Evolutionary conservation across 306 rosid genomes (phyloP), one percentile per base, ranked within the genome.

Genomic region (Coriaria nepalensis): DNA sequence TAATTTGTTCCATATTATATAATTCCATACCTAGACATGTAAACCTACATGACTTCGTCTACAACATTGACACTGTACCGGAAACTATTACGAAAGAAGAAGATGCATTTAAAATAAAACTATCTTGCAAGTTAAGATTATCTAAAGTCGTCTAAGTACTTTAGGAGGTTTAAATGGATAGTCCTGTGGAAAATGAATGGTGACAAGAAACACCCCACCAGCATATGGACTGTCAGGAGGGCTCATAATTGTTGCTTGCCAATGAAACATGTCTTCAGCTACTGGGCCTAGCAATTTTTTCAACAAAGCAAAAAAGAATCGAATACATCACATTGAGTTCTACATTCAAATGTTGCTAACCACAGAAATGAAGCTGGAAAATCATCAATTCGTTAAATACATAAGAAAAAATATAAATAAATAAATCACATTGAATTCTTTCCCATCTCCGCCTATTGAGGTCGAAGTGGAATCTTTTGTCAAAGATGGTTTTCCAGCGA

Each of bases 211-310:
- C 40, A 71, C 76, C 65, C 86, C 82, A 49, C 83, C 78, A 0
- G 78, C 75, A 55, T 73, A 77, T 6, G 88, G 83, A 60, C 88
- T 80, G 57, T 80, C 87, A 59, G 73, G 69, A 57, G 84, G 87
- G 65, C 85, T 87, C 87, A 83, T 77, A 67, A 73, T 73, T 41
- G 83, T 80, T 10, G 83, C 83, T 62, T 76, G 78, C 29, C 29
- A 20, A 20, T 20, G 29, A 20, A 20, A 20, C 29, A 20, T 20
- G 29, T 20, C 29, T 20, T 73, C 77, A 33, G 69, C 78, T 39
- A 80, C 81, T 39, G 94, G 94, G 59, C 87, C 85, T 71, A 52
- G 36, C 55, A 38, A 52, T 35, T 65, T 41, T 49, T 6, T 45
- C 11, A 53, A 52, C 43, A 43, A 52, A 62, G 62, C 8, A 66